These are phyloP conservation scores for Bromus sterilis DNA, from an alignment of 176 grass and related monocot genomes.

Conservation along the genomic window DNA sequence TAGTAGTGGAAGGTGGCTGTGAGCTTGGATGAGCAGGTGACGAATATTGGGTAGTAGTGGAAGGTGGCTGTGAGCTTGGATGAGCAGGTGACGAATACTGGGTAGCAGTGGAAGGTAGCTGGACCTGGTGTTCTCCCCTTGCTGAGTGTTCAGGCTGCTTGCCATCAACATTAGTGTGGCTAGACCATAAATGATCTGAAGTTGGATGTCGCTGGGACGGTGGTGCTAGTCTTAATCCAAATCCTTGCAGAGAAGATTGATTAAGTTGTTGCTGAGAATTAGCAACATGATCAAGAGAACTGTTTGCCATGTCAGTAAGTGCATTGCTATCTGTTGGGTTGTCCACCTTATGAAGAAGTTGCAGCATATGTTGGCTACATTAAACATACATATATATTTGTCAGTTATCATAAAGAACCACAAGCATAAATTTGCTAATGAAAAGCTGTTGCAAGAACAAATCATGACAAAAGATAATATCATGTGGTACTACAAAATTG, in stretches of 20 bases:
- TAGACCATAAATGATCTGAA: slow-evolving; percentile 40
- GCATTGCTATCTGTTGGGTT: slow-evolving; percentile 49
- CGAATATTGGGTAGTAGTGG: slow-evolving; percentile 32
- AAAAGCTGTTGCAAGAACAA: slow-evolving; percentile 8
- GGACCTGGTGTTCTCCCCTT: slow-evolving; percentile 29
- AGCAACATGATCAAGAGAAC: slow-evolving; percentile 28
- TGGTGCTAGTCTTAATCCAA: slow-evolving; percentile 69
- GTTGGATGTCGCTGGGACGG: slow-evolving; percentile 59
- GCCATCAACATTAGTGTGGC: slow-evolving; percentile 40
- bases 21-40: slow-evolving; percentile 13
- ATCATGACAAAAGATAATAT: background rate
- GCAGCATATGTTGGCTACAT: slow-evolving; percentile 95
- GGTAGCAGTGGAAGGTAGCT: slow-evolving; percentile 37
- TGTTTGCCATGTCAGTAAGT: slow-evolving; percentile 35
- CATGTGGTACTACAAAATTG: background rate
- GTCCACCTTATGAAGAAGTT: slow-evolving; percentile 88
- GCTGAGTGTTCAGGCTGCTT: slow-evolving; percentile 44
- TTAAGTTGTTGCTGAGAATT: slow-evolving; percentile 52
- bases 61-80: slow-evolving; percentile 41
- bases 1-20: slow-evolving; percentile 37
- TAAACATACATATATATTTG: slow-evolving; percentile 22
- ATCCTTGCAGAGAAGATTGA: slow-evolving; percentile 56
- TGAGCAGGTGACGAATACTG: slow-evolving; percentile 28
- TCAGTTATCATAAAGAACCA: slow-evolving; percentile 45
- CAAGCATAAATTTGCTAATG: slow-evolving; percentile 45